Evolutionary conservation across 2,329 filamentous ascomycete genomes (phyloP).

Genomic region (Fusarium continuum): DNA sequence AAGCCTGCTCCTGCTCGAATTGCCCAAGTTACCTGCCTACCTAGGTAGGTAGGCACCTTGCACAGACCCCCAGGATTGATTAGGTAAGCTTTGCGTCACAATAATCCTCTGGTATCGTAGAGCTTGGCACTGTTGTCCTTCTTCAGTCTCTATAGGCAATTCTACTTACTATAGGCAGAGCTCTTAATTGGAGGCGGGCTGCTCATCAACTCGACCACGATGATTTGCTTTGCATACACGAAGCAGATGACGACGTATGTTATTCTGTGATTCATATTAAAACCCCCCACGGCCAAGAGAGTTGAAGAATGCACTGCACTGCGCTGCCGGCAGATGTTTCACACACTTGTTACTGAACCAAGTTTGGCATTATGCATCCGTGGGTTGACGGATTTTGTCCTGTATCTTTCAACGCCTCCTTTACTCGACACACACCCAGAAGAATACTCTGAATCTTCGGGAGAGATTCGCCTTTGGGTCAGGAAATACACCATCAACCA

Average conservation of each 20-base stretch:
- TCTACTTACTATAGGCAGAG: too few relatives aligned
- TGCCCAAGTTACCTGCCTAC: too few relatives aligned
- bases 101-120: not conserved
- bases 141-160: not conserved
- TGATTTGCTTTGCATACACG: conserved; percentile 41
- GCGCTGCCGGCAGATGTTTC: conserved; percentile 40
- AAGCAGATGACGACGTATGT: conserved; percentile 20
- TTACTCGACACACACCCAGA: conserved; percentile 31
- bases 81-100: conserved; percentile 2
- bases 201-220: conserved; percentile 32
- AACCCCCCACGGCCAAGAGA: conserved; percentile 33
- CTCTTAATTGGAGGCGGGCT: conserved; percentile 22
- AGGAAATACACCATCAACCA: not conserved
- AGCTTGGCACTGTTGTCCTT: conserved; percentile 17
- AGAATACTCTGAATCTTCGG: conserved; percentile 7
- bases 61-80: not conserved
- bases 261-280: conserved; percentile 16
- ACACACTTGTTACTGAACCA: conserved; percentile 32
- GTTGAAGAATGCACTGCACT: conserved; percentile 39
- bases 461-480: not conserved
- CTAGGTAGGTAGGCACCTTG: too few relatives aligned
- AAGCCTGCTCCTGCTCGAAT: not conserved
- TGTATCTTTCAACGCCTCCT: conserved; percentile 27
- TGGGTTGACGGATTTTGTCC: conserved; percentile 26
- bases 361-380: conserved; percentile 38